phyloP scores from a whole-genome alignment of 345 rosid species.

The Toxicodendron radicans region DNA sequence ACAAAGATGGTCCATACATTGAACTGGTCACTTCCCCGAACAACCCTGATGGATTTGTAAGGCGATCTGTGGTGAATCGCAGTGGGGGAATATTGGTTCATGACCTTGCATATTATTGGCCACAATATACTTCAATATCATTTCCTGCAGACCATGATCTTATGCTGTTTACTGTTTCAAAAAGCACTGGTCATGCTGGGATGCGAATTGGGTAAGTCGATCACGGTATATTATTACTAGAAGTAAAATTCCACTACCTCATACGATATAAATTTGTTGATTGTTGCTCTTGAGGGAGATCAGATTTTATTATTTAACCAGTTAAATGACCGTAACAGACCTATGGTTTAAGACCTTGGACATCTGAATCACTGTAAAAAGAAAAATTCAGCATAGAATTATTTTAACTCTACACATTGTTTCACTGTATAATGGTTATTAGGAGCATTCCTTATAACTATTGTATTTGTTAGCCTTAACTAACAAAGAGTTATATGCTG shows the following conservation, averaged over 20 bases:
- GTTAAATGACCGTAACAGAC: no score
- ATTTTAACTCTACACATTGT: neutral
- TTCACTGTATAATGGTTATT: neutral
- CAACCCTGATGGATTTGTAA: slow-evolving; percentile 80
- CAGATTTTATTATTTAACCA: neutral
- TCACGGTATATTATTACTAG: neutral
- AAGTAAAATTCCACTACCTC: neutral
- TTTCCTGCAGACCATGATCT: slow-evolving; percentile 70
- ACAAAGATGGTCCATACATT: slow-evolving; percentile 64
- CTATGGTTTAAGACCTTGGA: neutral
- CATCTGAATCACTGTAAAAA: neutral
- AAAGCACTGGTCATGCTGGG: slow-evolving; percentile 91
- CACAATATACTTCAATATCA: slow-evolving; percentile 82
- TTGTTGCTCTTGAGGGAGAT: neutral
- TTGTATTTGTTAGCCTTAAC: neutral
- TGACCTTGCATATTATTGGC: slow-evolving; percentile 96
- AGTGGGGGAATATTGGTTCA: slow-evolving; percentile 72
- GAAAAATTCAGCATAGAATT: neutral
- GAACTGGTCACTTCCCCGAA: slow-evolving; percentile 93
- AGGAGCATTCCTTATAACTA: neutral
- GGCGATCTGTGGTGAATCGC: slow-evolving; percentile 67
- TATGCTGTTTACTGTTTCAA: slow-evolving; percentile 84
- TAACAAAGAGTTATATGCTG: neutral
- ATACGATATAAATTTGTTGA: neutral
- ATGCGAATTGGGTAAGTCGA: slow-evolving; percentile 80